Evolutionary conservation across 805 yeast genomes (phyloP), one percentile per base, ranked within the genome.

Genomic region (Candida palmyrensis): DNA sequence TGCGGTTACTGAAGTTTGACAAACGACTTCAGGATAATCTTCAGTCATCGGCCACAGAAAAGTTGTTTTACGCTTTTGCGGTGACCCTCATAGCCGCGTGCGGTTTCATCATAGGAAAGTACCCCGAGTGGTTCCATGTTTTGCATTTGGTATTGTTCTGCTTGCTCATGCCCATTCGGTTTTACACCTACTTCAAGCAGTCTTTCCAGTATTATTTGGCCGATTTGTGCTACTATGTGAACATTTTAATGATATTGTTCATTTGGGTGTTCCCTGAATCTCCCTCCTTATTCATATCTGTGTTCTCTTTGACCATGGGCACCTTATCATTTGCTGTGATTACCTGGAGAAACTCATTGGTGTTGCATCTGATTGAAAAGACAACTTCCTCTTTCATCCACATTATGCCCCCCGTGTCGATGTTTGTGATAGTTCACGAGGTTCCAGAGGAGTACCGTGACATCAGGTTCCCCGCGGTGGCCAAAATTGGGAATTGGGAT

Each of bases 291-390:
- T 90, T 82, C 59, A 76, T 85, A 11, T 73, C 90, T 2, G 87
- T 94, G 43, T 89, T 85, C 57, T 82, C 96, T 7, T 76, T 90
- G 39, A 73, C 92, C 1, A 79, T 82, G 62, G 98, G 97, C 1
- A 86, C 97, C 0, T 60, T 90, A 36, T 75, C 95, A 5, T 89
- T 86, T 73, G 97, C 97, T 0, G 96, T 90, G 15, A 79, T 90
- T 27, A 85, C 96, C 0, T 90, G 97, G 98, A 71, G 95, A 45
- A 90, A 90, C 55, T 88, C 96, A 5, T 66, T 90, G 35, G 97
- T 90, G 6, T 66, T 90, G 30, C 98, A 90, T 52, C 80, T 90
- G 9, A 73, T 90, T 39, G 98, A 90, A 44, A 90, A 90, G 56
- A 86, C 89, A 11, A 92, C 97, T 2, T 79, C 90, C 14, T 79